A percentile compares a stretch with the other conserved stretches of the same genome.
These are phyloP conservation scores for Aureobasidium namibiae DNA, from an alignment of 2,329 filamentous ascomycete genomes.

Conservation along the genomic window DNA sequence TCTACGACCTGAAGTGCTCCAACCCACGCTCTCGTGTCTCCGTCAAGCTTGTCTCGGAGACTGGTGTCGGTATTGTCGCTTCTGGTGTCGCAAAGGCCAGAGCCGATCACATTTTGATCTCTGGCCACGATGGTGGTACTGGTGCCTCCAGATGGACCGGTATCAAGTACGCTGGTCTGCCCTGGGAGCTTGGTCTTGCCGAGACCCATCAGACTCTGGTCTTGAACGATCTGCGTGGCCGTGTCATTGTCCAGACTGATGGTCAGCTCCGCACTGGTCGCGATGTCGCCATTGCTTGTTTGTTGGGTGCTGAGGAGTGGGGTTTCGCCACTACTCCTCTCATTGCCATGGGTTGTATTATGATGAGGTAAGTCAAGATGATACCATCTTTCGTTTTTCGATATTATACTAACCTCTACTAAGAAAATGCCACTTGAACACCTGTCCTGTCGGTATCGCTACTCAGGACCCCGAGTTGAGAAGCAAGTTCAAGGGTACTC, in stretches of 20 bases:
- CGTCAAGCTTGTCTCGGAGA: slow-evolving; percentile 95
- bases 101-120: slow-evolving; percentile 93
- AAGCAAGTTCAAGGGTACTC: slow-evolving; percentile 86
- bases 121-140: slow-evolving; percentile 92
- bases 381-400: background rate
- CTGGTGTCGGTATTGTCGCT: slow-evolving; percentile 93
- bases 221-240: slow-evolving; percentile 87
- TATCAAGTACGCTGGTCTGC: slow-evolving; percentile 96
- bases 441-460: slow-evolving; percentile 86
- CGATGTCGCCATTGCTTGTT: slow-evolving; percentile 87
- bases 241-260: slow-evolving; percentile 93
- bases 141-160: slow-evolving; percentile 96
- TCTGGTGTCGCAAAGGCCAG: slow-evolving; percentile 97
- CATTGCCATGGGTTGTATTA: slow-evolving; percentile 94
- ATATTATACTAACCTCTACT: too few species aligned
- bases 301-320: slow-evolving; percentile 97
- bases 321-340: slow-evolving; percentile 91
- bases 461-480: slow-evolving; percentile 91
- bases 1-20: slow-evolving; percentile 95
- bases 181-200: slow-evolving; percentile 92
- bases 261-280: slow-evolving; percentile 87
- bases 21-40: slow-evolving; percentile 88
- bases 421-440: slow-evolving; percentile 64
- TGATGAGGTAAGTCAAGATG: slow-evolving; percentile 58
- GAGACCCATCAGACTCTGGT: slow-evolving; percentile 96